phyloP scores from a whole-genome alignment of 331 rosid species.

The Cucumis variabilis region DNA sequence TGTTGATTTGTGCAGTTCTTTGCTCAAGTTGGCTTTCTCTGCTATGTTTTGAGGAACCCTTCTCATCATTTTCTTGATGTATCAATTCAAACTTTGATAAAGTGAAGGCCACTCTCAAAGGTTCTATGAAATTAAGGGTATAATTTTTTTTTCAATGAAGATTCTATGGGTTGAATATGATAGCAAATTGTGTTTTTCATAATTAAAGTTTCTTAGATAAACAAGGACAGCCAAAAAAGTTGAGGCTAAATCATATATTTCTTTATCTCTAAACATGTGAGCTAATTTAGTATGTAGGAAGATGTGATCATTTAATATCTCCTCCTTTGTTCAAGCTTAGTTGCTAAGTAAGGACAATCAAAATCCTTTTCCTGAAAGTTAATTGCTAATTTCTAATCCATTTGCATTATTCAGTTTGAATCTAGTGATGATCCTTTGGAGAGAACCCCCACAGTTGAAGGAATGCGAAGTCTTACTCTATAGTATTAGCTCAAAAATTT shows the following conservation, averaged over 20 bases:
- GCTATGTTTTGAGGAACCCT: slow-evolving; percentile 97
- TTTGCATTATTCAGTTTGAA: slow-evolving; percentile 61
- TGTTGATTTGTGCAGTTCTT: slow-evolving; percentile 70
- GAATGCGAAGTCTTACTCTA: slow-evolving; percentile 73
- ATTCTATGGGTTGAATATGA: neutral
- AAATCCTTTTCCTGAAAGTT: neutral
- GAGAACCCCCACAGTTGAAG: slow-evolving; percentile 82
- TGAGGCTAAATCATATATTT: no score
- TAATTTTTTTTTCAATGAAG: neutral
- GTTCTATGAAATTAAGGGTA: slow-evolving; percentile 95
- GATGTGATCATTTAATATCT: no score
- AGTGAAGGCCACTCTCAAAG: slow-evolving; percentile 85
- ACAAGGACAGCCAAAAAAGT: neutral
- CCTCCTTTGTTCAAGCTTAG: no score
- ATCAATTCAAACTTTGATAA: slow-evolving; percentile 95
- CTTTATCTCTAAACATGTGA: no score
- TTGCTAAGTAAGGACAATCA: neutral
- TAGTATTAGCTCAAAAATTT: no score
- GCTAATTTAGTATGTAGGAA: no score
- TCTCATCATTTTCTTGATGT: slow-evolving; percentile 97
- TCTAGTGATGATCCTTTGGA: slow-evolving; percentile 89
- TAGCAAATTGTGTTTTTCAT: neutral
- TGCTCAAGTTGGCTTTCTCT: slow-evolving; percentile 96
- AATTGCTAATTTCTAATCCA: slow-evolving; percentile 27
- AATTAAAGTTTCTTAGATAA: neutral